Evolutionary conservation across 176 grass and related monocot species (phyloP).

Genomic region (Triticum timopheevii): DNA sequence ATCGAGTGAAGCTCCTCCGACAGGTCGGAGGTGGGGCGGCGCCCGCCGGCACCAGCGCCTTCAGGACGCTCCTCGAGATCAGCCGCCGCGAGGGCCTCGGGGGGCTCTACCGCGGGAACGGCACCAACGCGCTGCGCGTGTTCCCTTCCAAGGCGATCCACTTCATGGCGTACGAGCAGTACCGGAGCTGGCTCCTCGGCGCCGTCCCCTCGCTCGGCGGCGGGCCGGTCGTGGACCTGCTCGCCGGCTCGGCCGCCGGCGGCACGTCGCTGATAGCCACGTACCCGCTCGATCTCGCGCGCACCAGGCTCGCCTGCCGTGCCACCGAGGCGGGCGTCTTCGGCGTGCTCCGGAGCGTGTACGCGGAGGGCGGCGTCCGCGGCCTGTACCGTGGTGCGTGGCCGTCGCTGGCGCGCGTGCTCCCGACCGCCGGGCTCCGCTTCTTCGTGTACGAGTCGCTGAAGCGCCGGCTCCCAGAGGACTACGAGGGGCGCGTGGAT

Average conservation of each 20-base stretch:
- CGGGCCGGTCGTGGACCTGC: not conserved
- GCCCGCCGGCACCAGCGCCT: not conserved
- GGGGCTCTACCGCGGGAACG: slow-evolving; percentile 19
- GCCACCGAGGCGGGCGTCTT: not conserved
- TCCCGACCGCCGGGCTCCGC: not conserved
- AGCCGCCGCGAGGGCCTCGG: not conserved
- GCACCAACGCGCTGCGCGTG: slow-evolving; percentile 14
- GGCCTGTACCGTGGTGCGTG: not conserved
- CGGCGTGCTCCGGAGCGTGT: not conserved
- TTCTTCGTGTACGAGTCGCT: not conserved
- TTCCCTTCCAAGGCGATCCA: slow-evolving; percentile 23
- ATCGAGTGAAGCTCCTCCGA: slow-evolving; percentile 59
- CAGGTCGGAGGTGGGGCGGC: not conserved
- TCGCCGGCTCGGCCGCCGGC: not conserved
- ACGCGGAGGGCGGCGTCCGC: not conserved
- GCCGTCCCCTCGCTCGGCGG: not conserved
- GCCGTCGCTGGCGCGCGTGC: not conserved
- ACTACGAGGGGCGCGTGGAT: not conserved
- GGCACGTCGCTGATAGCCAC: not conserved
- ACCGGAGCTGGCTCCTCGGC: not conserved
- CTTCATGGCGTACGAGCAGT: slow-evolving; percentile 5
- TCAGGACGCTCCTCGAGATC: not conserved
- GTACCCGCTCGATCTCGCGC: slow-evolving; percentile 17
- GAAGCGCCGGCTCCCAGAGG: not conserved
- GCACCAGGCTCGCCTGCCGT: not conserved